A percentile compares a stretch with the other conserved stretches of the same genome.
Evolutionary conservation across 2,329 filamentous ascomycete genomes (phyloP).

Genomic region (Herpotrichia juniperi): DNA sequence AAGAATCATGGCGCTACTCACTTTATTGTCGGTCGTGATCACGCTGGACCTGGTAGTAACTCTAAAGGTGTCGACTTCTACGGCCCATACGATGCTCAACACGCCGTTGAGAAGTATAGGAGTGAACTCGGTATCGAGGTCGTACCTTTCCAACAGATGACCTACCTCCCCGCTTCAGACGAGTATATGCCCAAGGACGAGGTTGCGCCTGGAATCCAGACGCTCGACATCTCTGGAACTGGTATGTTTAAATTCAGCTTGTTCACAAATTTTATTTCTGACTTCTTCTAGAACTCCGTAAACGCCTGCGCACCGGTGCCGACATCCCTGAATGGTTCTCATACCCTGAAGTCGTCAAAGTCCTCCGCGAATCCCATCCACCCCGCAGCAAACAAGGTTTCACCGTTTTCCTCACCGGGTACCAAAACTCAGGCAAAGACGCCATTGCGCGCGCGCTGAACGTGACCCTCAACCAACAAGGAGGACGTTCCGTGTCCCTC

Average conservation of each 20-base stretch:
- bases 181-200: constrained; percentile 95
- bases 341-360: constrained; percentile 96
- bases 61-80: constrained; percentile 97
- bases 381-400: constrained; percentile 91
- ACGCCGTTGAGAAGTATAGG: constrained; percentile 94
- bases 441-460: constrained; percentile 94
- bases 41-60: constrained; percentile 98
- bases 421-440: constrained; percentile 96
- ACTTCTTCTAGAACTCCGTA: constrained; percentile 83
- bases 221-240: constrained; percentile 62
- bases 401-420: constrained; percentile 97
- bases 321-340: constrained; percentile 99
- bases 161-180: constrained; percentile 94
- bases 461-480: constrained; percentile 97
- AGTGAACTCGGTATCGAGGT: constrained; percentile 98
- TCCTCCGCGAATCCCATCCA: constrained; percentile 95
- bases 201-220: constrained; percentile 82
- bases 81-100: constrained; percentile 95
- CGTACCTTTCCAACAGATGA: constrained; percentile 99
- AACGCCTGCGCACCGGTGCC: constrained; percentile 86
- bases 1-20: constrained; percentile 99
- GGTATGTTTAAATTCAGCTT: constrained; percentile 29
- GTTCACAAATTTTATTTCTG: background rate
- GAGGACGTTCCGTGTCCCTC: constrained; percentile 90
- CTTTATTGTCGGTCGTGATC: constrained; percentile 98